A percentile compares a stretch with the other conserved stretches of the same genome.
These are phyloP conservation scores for Ophiocordyceps unilateralis DNA, from an alignment of 2,329 filamentous ascomycete genomes.

Conservation along the genomic window DNA sequence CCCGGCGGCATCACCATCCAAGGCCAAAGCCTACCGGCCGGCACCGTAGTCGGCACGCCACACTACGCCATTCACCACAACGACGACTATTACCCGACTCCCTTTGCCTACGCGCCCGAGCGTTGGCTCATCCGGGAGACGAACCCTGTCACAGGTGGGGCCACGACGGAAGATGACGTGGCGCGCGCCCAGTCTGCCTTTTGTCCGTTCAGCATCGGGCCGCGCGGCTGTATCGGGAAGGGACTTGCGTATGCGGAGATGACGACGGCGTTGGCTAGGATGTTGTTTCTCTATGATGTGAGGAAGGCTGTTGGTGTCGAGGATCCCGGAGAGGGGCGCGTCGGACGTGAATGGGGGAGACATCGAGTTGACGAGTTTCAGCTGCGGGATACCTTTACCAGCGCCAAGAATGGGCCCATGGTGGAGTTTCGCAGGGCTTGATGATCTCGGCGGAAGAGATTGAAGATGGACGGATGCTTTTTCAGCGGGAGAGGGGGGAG, in stretches of 20 bases:
- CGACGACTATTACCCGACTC: constrained; percentile 39
- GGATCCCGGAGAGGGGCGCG: constrained; percentile 34
- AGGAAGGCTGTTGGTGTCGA: constrained; percentile 28
- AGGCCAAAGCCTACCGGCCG: constrained; percentile 34
- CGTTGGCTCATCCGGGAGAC: constrained; percentile 40
- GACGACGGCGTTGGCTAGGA: constrained; percentile 41
- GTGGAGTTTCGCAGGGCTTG: constrained; percentile 35
- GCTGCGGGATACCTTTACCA: constrained; percentile 56
- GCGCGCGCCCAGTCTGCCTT: constrained; percentile 48
- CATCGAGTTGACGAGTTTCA: constrained; percentile 46
- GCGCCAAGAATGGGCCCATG: constrained; percentile 53
- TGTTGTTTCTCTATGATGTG: constrained; percentile 45
- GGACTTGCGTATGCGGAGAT: constrained; percentile 51
- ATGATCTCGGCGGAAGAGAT: neutral
- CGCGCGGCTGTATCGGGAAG: constrained; percentile 57
- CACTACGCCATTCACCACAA: constrained; percentile 56
- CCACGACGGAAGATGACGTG: constrained; percentile 31
- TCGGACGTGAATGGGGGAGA: constrained; percentile 33
- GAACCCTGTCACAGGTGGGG: constrained; percentile 17
- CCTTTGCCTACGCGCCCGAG: constrained; percentile 44
- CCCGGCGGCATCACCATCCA: constrained; percentile 36
- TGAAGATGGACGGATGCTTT: neutral
- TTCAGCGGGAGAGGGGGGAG: neutral
- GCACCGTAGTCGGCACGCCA: constrained; percentile 45
- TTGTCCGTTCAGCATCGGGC: constrained; percentile 56